Base-by-base conservation (phyloP, 352 stramenopile genomes). In the Globisporangium mamillatum region DNA sequence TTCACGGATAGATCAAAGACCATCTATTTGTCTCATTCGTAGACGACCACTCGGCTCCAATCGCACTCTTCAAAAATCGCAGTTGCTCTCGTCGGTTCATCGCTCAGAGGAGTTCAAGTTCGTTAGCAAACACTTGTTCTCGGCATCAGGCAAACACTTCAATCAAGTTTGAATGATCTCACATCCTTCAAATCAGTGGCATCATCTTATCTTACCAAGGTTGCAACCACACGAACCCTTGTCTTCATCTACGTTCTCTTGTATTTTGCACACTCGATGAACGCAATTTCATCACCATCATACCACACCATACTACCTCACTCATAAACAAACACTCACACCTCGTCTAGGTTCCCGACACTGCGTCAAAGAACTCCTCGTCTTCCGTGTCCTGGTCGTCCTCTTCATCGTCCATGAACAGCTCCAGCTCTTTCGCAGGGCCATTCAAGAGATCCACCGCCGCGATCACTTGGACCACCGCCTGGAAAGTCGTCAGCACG, bases 401-500 rank as follows among this genome's bases (percentile, higher is more conserved):
- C 1, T 77, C 69, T n/a, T 83, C 70, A n/a, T 48, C 14, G 20
- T 76, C 67, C 25, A 80, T 76, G 54, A 78, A 90, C 4, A 89
- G 70, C 44, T 88, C 78, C 3, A 89, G 73, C 68, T 88, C 83
- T 59, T 82, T 79, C 3, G 79, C 81, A 20, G 80, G 75, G 12
- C 79, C 79, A 55, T 66, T 73, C 6, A 75, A 79, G 38, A 90
- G 64, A 62, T 93, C 85, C 32, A 93, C 81, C 20, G 83, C 81
- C 16, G 72, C 83, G 18, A 93, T 81, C 14, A 91, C 84, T 38
- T 91, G 85, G 22, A 93, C 75, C 20, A 80, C 80, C 16, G 81
- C 85, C 62, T 93, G 80, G 61, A 93, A 89, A 25, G 81, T 92
- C 14, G 83, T 93, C 50, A 93, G 56, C 48, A 90, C 85, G 60